These are phyloP conservation scores for Crassisporium funariophilum DNA, from an alignment of 768 basidiomycete genomes.

Conservation along the genomic window DNA sequence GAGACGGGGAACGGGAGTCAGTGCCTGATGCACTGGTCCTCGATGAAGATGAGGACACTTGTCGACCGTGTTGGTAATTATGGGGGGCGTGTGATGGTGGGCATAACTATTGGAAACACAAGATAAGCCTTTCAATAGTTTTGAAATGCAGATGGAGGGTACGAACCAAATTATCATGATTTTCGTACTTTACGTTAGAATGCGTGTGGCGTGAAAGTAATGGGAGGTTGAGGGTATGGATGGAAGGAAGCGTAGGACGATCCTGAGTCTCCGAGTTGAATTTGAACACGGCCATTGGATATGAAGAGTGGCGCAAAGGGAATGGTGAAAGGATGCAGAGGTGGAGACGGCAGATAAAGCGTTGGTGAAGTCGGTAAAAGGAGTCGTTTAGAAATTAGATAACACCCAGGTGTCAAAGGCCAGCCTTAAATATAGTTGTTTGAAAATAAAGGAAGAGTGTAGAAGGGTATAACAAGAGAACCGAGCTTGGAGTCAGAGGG, in stretches of 20 bases:
- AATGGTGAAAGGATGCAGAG: slow-evolving; percentile 8
- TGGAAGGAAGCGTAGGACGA: slow-evolving; percentile 56
- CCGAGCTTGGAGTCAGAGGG: slow-evolving; percentile 11
- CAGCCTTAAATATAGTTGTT: slow-evolving; percentile 35
- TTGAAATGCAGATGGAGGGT: not conserved
- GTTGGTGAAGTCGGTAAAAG: slow-evolving; percentile 14
- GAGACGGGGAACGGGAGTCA: slow-evolving; percentile 20
- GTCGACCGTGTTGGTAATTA: slow-evolving; percentile 26
- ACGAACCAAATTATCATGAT: slow-evolving; percentile 19
- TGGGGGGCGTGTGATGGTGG: slow-evolving; percentile 17
- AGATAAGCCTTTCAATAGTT: not conserved
- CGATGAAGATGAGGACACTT: slow-evolving; percentile 33
- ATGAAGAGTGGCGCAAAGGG: slow-evolving; percentile 2
- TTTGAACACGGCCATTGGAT: not conserved
- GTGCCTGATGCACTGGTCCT: slow-evolving; percentile 16
- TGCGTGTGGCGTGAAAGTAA: slow-evolving; percentile 19
- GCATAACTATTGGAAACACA: not conserved
- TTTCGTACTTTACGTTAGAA: slow-evolving; percentile 21
- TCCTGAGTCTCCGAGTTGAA: slow-evolving; percentile 12
- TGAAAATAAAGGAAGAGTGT: slow-evolving; percentile 21
- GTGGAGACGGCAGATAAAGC: slow-evolving; percentile 11
- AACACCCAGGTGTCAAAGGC: slow-evolving; percentile 41
- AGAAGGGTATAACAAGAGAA: slow-evolving; percentile 21
- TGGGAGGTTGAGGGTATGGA: slow-evolving; percentile 49
- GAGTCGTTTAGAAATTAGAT: slow-evolving; percentile 23